Conservation (phyloP, 352 stramenopile species). For the Thraustochytrium sp. region DNA sequence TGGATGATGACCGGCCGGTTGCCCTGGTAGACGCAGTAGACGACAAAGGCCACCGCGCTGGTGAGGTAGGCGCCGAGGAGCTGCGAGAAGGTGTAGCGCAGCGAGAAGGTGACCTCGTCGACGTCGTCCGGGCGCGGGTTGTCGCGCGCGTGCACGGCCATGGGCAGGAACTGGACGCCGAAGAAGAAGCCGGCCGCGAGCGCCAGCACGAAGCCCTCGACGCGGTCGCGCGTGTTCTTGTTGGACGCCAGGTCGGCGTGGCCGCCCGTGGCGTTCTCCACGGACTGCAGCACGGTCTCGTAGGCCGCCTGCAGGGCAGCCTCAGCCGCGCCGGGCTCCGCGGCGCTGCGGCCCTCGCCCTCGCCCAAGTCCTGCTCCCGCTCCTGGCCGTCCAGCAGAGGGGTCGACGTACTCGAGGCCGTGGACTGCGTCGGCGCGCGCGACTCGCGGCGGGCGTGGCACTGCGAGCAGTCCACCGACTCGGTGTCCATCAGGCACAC, state of each 20-base stretch:
- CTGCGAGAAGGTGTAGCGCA: conserved; percentile 41
- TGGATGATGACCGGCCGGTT: conserved; percentile 5
- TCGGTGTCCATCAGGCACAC: too few species aligned
- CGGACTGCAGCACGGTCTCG: neutral
- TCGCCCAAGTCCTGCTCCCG: too few species aligned
- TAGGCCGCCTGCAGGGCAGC: neutral
- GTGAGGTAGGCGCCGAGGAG: conserved; percentile 44
- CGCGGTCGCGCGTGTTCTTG: neutral
- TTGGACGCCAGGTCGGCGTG: neutral
- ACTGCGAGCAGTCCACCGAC: too few species aligned
- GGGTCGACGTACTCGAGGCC: too few species aligned
- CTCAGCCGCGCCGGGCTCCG: neutral
- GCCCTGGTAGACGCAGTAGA: neutral
- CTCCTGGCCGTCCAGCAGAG: too few species aligned
- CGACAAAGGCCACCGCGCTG: neutral
- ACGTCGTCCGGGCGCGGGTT: conserved; percentile 31
- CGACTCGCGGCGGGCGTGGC: too few species aligned
- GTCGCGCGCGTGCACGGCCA: conserved; percentile 12
- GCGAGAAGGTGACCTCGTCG: conserved; percentile 1
- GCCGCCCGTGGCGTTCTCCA: neutral
- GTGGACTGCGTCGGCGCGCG: too few species aligned
- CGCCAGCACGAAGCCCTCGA: neutral
- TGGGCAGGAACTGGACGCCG: conserved; percentile 29
- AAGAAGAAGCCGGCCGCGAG: conserved; percentile 25
- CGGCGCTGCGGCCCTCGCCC: neutral